Conservation (phyloP, 352 stramenopile genomes). For the Aphanomyces astaci region DNA sequence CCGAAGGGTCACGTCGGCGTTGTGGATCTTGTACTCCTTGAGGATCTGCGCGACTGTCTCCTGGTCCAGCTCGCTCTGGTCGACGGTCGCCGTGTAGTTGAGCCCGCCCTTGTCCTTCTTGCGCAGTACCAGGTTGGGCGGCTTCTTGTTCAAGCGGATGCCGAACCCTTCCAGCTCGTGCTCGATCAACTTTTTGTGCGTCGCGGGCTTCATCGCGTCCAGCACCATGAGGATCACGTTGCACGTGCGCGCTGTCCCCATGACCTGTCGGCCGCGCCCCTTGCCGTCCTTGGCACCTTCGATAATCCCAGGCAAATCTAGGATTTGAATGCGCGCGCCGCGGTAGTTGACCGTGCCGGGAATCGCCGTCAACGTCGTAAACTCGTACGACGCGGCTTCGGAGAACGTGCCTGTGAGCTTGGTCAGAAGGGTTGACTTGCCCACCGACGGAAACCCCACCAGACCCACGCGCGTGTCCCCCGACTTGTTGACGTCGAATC, state of each 20-base stretch:
- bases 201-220: conserved; percentile 94
- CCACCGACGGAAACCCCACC: conserved; percentile 98
- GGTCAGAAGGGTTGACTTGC: conserved; percentile 96
- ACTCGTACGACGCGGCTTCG: conserved; percentile 96
- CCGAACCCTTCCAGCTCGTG: conserved; percentile 97
- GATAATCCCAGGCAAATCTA: conserved; percentile 95
- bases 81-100: conserved; percentile 93
- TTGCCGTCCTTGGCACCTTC: conserved; percentile 98
- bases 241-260: conserved; percentile 94
- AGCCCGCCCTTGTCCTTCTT: conserved; percentile 97
- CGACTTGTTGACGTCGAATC: conserved; percentile 89
- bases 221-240: conserved; percentile 99
- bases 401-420: conserved; percentile 95
- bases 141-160: conserved; percentile 97
- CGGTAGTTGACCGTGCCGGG: conserved; percentile 96
- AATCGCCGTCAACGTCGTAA: conserved; percentile 99
- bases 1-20: conserved; percentile 93
- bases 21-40: conserved; percentile 98
- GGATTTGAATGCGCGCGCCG: conserved; percentile 77
- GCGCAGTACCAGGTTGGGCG: conserved; percentile 94
- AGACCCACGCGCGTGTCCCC: conserved; percentile 97
- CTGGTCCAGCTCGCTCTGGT: conserved; percentile 89
- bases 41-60: conserved; percentile 93
- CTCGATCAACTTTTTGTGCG: conserved; percentile 98
- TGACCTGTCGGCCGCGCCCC: conserved; percentile 94